Conservation (phyloP, 768 basidiomycete species). For the Pulveroboletus sp. region DNA sequence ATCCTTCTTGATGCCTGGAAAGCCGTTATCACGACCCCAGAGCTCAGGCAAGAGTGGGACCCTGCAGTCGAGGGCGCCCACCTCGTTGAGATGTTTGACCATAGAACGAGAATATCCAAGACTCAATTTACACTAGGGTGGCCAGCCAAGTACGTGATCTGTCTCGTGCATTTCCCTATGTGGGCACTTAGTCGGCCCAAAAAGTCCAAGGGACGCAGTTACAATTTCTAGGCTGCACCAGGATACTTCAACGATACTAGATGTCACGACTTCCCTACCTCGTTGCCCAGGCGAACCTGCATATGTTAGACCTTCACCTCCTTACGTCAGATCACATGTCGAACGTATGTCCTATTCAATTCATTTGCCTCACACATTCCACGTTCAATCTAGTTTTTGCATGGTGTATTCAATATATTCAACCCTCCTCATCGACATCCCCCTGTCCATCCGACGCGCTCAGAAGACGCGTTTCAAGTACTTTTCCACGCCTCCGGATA, state of each 20-base stretch:
- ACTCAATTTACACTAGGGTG: conserved; percentile 92
- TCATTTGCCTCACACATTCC: conserved; percentile 2
- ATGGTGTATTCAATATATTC: conserved; percentile 84
- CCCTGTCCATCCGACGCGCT: conserved; percentile 35
- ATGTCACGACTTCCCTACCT: conserved; percentile 91
- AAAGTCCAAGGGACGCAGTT: conserved; percentile 87
- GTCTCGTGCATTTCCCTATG: neutral
- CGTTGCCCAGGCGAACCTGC: conserved; percentile 87
- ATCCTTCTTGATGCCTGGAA: conserved; percentile 74
- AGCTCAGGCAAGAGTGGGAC: conserved; percentile 89
- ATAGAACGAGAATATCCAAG: conserved; percentile 77
- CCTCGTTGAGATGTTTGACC: conserved; percentile 82
- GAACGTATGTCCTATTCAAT: conserved; percentile 44
- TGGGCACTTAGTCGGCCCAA: conserved; percentile 7
- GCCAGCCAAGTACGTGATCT: conserved; percentile 87
- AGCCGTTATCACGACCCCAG: conserved; percentile 77
- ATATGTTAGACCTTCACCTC: conserved; percentile 87
- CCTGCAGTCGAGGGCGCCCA: conserved; percentile 84
- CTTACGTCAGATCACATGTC: conserved; percentile 86
- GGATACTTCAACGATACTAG: conserved; percentile 78
- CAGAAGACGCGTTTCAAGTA: conserved; percentile 24
- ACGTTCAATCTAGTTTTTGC: conserved; percentile 60
- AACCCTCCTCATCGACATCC: conserved; percentile 31
- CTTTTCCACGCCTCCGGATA: conserved; percentile 53
- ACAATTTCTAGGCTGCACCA: conserved; percentile 85